These are phyloP conservation scores for Forsythia viridissima DNA, from an alignment of 257 asterid genomes.

Conservation along the genomic window DNA sequence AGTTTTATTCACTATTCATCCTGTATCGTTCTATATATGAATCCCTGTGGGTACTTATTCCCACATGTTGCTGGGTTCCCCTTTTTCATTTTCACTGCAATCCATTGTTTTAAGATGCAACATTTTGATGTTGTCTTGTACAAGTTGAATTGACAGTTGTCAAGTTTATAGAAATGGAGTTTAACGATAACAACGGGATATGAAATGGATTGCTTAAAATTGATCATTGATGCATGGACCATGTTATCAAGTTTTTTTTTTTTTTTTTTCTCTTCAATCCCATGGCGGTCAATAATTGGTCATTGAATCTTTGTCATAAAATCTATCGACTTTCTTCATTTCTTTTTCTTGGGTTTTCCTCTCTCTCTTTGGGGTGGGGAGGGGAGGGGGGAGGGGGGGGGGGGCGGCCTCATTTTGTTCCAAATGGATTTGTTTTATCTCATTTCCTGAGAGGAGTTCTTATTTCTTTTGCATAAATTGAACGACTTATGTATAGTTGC, in stretches of 20 bases:
- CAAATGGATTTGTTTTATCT: not conserved
- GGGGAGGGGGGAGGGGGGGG: not conserved
- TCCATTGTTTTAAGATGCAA: not conserved
- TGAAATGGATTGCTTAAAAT: conserved; percentile 2
- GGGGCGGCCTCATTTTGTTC: not conserved
- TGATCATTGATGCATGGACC: not conserved
- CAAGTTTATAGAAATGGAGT: not conserved
- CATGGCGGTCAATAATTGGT: not conserved
- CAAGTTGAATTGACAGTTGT: not conserved
- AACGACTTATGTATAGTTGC: not conserved
- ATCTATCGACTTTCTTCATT: not conserved
- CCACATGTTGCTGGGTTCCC: not conserved
- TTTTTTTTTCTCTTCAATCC: not conserved
- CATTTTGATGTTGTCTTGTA: not conserved
- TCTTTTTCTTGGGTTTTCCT: not conserved
- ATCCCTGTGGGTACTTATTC: not conserved
- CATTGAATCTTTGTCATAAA: conserved; percentile 2
- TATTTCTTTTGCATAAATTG: not conserved
- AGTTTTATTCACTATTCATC: not conserved
- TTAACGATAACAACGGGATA: not conserved
- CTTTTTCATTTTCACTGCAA: not conserved
- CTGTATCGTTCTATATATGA: not conserved
- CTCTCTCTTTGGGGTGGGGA: not conserved
- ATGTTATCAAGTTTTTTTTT: not conserved
- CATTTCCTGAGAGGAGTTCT: not conserved